These are phyloP conservation scores for Ceratobasidium sp. DNA, from an alignment of 1,284 basidiomycete genomes.

Conservation along the genomic window DNA sequence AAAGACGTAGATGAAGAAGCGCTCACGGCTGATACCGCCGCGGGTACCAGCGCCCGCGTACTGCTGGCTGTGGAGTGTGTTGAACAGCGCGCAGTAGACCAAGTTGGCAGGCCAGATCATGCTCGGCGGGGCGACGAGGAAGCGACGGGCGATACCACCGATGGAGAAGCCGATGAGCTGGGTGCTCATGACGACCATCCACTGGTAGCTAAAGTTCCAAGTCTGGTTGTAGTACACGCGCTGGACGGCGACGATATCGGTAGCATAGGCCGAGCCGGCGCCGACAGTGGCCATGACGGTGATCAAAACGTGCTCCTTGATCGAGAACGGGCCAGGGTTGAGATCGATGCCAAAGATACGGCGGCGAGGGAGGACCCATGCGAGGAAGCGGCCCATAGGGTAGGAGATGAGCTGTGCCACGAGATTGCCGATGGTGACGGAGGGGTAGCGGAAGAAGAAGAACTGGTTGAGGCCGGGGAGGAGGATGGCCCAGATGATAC, in stretches of 20 bases:
- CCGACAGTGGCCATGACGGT: slow-evolving; percentile 51
- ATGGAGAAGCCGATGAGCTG: slow-evolving; percentile 75
- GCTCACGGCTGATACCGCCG: slow-evolving; percentile 73
- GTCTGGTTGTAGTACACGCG: slow-evolving; percentile 61
- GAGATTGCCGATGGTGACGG: slow-evolving; percentile 51
- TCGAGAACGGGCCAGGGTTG: slow-evolving; percentile 78
- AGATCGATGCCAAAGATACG: slow-evolving; percentile 59
- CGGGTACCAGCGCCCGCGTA: slow-evolving; percentile 69
- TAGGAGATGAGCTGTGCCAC: slow-evolving; percentile 54
- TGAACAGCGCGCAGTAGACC: slow-evolving; percentile 65
- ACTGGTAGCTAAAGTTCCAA: slow-evolving; percentile 51
- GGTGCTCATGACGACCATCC: slow-evolving; percentile 68
- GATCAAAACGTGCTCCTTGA: slow-evolving; percentile 69
- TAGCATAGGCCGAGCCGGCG: slow-evolving; percentile 48
- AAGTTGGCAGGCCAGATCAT: slow-evolving; percentile 83
- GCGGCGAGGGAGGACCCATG: slow-evolving; percentile 59
- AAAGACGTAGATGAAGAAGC: slow-evolving; percentile 78
- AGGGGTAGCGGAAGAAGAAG: slow-evolving; percentile 53
- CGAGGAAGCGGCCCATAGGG: slow-evolving; percentile 63
- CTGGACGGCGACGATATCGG: slow-evolving; percentile 69
- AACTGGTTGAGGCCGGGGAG: slow-evolving; percentile 58
- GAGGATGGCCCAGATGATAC: slow-evolving; percentile 60
- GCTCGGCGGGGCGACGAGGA: slow-evolving; percentile 76
- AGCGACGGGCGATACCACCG: slow-evolving; percentile 65
- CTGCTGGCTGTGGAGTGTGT: slow-evolving; percentile 69